A percentile compares a stretch with the other conserved stretches of the same genome.
Evolutionary conservation across 495 filamentous ascomycete genomes (phyloP).

Genomic region (Cercophora scortea): DNA sequence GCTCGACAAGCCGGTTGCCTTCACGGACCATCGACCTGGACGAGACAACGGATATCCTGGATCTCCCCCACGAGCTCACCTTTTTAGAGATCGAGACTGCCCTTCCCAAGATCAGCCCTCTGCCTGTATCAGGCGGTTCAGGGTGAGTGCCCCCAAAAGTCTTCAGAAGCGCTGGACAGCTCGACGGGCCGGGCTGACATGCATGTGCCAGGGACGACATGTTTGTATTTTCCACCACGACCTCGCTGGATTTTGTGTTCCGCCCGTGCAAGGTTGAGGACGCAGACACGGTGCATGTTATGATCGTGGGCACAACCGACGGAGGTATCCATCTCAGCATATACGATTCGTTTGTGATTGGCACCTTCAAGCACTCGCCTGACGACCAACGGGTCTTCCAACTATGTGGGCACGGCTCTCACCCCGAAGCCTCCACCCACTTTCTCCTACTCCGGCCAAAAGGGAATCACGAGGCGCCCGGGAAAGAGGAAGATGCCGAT

Average conservation of each 20-base stretch:
- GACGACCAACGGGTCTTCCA: conserved; percentile 16
- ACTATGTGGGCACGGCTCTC: conserved; percentile 58
- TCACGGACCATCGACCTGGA: conserved; percentile 29
- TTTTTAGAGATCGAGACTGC: conserved; percentile 72
- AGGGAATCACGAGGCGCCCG: conserved; percentile 14
- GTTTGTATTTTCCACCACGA: conserved; percentile 56
- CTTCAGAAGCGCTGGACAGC: not conserved
- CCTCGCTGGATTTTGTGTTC: conserved; percentile 64
- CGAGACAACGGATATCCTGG: conserved; percentile 29
- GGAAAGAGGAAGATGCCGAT: too few species aligned
- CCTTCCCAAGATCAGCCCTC: conserved; percentile 67
- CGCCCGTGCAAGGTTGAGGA: conserved; percentile 52
- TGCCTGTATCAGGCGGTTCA: conserved; percentile 51
- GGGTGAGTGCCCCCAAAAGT: conserved; percentile 37
- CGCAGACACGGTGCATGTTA: conserved; percentile 69
- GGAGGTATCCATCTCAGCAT: conserved; percentile 77
- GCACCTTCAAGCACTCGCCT: conserved; percentile 45
- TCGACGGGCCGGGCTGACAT: conserved; percentile 11
- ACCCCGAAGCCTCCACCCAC: conserved; percentile 69
- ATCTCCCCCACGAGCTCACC: conserved; percentile 72
- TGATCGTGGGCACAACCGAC: conserved; percentile 70
- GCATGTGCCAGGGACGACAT: conserved; percentile 50
- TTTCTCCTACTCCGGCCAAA: conserved; percentile 50
- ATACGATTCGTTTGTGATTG: conserved; percentile 84
- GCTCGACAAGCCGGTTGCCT: not conserved